A percentile compares a stretch with the other conserved stretches of the same genome.
phyloP scores from a whole-genome alignment of 208 protist species.

The Acanthamoeba divionensis region DNA sequence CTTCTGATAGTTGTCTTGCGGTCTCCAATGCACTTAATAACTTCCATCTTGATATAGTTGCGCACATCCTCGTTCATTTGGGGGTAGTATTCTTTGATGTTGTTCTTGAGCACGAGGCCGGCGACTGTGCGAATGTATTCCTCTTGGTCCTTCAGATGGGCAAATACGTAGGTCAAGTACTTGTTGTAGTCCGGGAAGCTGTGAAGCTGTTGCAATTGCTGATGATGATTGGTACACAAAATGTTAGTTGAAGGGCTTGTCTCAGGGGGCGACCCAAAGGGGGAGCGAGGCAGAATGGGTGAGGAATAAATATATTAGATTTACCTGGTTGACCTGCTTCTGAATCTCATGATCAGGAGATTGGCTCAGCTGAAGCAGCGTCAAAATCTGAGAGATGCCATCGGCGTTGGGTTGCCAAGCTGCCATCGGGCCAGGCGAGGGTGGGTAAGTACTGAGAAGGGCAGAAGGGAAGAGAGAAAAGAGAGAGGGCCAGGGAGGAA shows the following conservation, averaged over 20 bases:
- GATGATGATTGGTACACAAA: neutral
- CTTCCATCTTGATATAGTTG: constrained; percentile 68
- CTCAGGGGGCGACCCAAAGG: neutral
- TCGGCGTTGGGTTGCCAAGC: constrained; percentile 56
- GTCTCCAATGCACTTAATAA: constrained; percentile 53
- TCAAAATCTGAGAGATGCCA: constrained; percentile 53
- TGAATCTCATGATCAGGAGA: constrained; percentile 49
- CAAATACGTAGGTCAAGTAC: constrained; percentile 67
- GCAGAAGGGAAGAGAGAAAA: neutral
- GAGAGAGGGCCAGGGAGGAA: neutral
- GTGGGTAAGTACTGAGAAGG: neutral
- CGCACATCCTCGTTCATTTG: constrained; percentile 61
- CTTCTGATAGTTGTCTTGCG: neutral
- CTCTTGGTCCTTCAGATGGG: neutral
- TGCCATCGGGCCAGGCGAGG: neutral
- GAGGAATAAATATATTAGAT: neutral
- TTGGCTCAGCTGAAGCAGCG: constrained; percentile 37
- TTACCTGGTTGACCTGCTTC: constrained; percentile 61
- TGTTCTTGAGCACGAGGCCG: constrained; percentile 70
- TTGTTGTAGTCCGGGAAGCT: constrained; percentile 70
- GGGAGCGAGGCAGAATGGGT: neutral
- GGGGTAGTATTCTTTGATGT: constrained; percentile 52
- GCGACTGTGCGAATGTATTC: constrained; percentile 58
- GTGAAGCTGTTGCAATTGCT: constrained; percentile 66
- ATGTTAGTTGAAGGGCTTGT: neutral